Evolutionary conservation across 2,329 filamentous ascomycete species (phyloP).

Genomic region (Xylaria polymorpha): DNA sequence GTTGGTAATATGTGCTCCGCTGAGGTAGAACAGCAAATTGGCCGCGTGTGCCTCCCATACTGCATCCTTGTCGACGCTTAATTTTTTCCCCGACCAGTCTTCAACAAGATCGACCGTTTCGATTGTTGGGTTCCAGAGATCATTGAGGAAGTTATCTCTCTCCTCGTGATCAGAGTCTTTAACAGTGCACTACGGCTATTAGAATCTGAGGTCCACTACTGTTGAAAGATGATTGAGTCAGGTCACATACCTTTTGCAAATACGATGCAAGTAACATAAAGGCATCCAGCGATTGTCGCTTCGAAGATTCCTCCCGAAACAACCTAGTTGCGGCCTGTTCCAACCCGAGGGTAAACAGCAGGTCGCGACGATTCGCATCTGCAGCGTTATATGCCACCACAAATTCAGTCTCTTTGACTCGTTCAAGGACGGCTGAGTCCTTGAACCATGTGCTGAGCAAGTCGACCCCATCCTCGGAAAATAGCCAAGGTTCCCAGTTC

Average conservation of each 20-base stretch:
- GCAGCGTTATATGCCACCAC: background rate
- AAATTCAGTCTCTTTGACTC: background rate
- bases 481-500: background rate
- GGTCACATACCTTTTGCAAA: background rate
- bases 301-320: constrained; percentile 5
- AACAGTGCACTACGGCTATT: background rate
- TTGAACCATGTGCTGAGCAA: constrained; percentile 6
- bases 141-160: background rate
- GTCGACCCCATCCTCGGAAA: constrained; percentile 1
- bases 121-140: background rate
- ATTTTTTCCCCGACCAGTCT: constrained; percentile 1
- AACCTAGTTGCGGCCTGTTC: background rate
- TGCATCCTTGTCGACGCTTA: background rate
- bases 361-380: constrained; percentile 7
- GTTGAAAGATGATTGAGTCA: background rate
- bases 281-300: background rate
- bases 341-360: background rate
- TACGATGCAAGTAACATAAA: background rate
- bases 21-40: background rate
- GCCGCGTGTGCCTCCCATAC: constrained; percentile 5
- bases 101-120: background rate
- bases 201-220: background rate
- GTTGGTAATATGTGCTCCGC: background rate
- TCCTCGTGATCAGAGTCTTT: background rate
- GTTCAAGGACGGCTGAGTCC: constrained; percentile 2